These are phyloP conservation scores for Dryadomyces quercivorus DNA, from an alignment of 2,329 filamentous ascomycete genomes.

Conservation along the genomic window DNA sequence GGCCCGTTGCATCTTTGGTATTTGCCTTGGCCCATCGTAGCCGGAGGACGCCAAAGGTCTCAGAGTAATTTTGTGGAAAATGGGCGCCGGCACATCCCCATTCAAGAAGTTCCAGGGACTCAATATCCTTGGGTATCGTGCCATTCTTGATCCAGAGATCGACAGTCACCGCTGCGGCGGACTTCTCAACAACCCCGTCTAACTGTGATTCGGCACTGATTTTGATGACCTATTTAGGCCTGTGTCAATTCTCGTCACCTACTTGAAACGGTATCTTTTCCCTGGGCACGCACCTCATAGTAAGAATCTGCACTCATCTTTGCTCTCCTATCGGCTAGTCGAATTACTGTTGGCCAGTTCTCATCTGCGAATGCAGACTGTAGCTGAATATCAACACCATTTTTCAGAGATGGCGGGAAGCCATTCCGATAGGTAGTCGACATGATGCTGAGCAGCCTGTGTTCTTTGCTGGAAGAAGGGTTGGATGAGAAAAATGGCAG, in stretches of 20 bases:
- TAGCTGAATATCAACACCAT: constrained; percentile 40
- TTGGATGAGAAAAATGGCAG: not conserved
- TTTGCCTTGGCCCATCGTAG: constrained; percentile 38
- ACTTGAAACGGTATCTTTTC: not conserved
- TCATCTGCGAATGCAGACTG: constrained; percentile 41
- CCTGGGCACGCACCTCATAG: constrained; percentile 32
- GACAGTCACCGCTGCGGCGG: constrained; percentile 29
- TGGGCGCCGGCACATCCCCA: constrained; percentile 31
- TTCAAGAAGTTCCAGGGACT: constrained; percentile 41
- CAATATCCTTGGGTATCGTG: constrained; percentile 33
- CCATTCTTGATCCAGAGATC: constrained; percentile 34
- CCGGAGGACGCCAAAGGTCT: constrained; percentile 37
- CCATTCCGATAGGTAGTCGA: constrained; percentile 13
- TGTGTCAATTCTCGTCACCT: not conserved
- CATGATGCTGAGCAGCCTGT: not conserved
- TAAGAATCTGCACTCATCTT: constrained; percentile 40
- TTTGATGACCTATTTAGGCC: constrained; percentile 28
- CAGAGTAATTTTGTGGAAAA: constrained; percentile 24
- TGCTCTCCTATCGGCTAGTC: constrained; percentile 38
- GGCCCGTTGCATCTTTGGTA: constrained; percentile 26
- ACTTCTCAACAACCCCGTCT: constrained; percentile 34
- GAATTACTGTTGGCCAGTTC: constrained; percentile 39
- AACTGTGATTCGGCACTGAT: constrained; percentile 38
- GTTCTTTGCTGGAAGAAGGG: not conserved
- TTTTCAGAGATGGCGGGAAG: constrained; percentile 28